These are phyloP conservation scores for Gigaspora rosea DNA, from an alignment of 192 early-diverging fungal species.

Conservation along the genomic window DNA sequence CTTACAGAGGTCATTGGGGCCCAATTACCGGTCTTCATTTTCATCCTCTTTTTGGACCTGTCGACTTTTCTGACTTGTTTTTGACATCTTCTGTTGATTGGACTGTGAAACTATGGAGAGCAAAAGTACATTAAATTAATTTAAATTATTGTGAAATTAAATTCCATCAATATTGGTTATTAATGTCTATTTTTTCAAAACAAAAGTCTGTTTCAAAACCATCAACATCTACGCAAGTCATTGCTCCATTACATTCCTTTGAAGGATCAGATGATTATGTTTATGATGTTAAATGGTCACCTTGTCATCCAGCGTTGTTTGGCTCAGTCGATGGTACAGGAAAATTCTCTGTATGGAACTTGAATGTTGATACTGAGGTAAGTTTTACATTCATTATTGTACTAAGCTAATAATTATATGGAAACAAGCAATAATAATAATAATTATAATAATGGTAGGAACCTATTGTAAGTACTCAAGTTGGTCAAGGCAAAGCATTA, in stretches of 20 bases:
- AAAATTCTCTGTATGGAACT: slow-evolving; percentile 89
- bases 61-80: slow-evolving; percentile 91
- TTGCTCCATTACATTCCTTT: slow-evolving; percentile 80
- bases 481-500: slow-evolving; percentile 70
- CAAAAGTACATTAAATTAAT: slow-evolving; percentile 46
- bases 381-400: background rate
- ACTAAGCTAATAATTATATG: background rate
- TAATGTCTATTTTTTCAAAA: slow-evolving; percentile 38
- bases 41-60: slow-evolving; percentile 78
- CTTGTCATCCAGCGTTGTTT: slow-evolving; percentile 93
- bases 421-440: background rate
- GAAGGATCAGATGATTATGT: slow-evolving; percentile 95
- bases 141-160: background rate
- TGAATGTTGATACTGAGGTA: slow-evolving; percentile 88
- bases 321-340: slow-evolving; percentile 90
- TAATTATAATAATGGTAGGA: slow-evolving; percentile 36
- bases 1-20: slow-evolving; percentile 86
- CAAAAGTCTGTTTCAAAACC: slow-evolving; percentile 41
- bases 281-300: slow-evolving; percentile 98
- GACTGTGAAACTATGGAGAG: slow-evolving; percentile 96
- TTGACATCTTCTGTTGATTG: slow-evolving; percentile 93
- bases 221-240: slow-evolving; percentile 50
- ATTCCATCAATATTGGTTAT: background rate
- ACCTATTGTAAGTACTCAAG: slow-evolving; percentile 57
- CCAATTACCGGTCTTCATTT: slow-evolving; percentile 88